A percentile compares a stretch with the other conserved stretches of the same genome.
Evolutionary conservation across 345 rosid genomes (phyloP).

Genomic region (Populus alba): DNA sequence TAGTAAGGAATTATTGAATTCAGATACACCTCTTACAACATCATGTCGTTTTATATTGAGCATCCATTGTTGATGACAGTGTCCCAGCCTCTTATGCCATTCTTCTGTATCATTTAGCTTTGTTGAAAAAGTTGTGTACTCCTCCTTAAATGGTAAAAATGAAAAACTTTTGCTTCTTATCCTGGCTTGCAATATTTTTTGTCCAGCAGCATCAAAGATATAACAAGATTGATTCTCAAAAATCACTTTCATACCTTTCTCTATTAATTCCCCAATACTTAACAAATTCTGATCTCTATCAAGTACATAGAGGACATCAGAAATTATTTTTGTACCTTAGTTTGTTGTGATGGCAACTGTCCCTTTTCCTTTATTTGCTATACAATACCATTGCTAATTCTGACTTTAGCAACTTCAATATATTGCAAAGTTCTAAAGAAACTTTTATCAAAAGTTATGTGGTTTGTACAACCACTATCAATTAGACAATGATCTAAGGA

Average conservation of each 20-base stretch:
- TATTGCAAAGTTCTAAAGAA: too few relatives aligned
- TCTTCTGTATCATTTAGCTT: not conserved
- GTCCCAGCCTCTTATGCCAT: not conserved
- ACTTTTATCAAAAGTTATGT: not conserved
- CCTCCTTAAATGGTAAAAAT: not conserved
- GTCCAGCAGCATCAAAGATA: not conserved
- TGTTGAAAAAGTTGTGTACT: not conserved
- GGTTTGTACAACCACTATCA: not conserved
- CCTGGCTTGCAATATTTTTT: not conserved
- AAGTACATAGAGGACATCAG: not conserved
- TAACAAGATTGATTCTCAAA: conserved; percentile 5
- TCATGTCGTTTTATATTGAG: not conserved
- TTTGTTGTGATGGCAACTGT: too few relatives aligned
- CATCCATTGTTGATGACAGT: not conserved
- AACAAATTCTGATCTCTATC: conserved; percentile 10
- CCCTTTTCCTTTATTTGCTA: too few relatives aligned
- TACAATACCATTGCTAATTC: too few relatives aligned
- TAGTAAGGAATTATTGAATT: not conserved
- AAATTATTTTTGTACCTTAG: too few relatives aligned
- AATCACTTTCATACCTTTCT: not conserved
- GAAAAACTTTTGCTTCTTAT: conserved; percentile 13
- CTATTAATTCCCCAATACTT: conserved; percentile 7
- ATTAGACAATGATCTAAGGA: not conserved
- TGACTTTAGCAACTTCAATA: too few relatives aligned
- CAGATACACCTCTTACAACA: not conserved